These are phyloP conservation scores for Cercospora beticola DNA, from an alignment of 2,329 filamentous ascomycete species.

Conservation along the genomic window DNA sequence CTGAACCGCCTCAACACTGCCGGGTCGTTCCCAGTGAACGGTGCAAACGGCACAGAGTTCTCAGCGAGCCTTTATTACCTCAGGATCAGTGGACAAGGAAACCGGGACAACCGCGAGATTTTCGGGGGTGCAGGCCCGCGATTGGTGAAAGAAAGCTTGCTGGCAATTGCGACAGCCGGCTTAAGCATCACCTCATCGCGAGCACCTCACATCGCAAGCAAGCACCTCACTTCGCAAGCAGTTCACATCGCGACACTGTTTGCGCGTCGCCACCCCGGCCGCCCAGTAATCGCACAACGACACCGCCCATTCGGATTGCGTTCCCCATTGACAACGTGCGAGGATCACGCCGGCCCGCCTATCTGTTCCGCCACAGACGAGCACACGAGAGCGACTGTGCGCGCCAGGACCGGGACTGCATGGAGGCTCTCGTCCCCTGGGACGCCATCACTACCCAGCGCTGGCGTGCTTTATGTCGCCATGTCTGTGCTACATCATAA, in stretches of 20 bases:
- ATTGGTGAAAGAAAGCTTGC: not conserved
- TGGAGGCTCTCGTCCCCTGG: not conserved
- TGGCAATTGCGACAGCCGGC: not conserved
- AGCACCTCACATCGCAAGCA: not conserved
- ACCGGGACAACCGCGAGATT: not conserved
- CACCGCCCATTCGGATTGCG: not conserved
- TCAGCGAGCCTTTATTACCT: not conserved
- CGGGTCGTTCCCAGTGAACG: not conserved
- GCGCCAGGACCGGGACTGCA: not conserved
- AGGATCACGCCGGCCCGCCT: not conserved
- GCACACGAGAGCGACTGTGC: not conserved
- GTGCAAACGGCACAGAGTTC: not conserved
- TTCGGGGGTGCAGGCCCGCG: not conserved
- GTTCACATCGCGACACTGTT: not conserved
- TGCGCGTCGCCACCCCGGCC: not conserved
- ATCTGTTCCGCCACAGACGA: not conserved
- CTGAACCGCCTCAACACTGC: not conserved
- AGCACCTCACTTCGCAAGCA: not conserved
- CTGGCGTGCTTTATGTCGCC: conserved; percentile 3
- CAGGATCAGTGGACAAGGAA: not conserved
- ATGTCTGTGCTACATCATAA: not conserved
- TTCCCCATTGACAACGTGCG: not conserved
- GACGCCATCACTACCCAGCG: not conserved
- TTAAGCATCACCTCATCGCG: not conserved
- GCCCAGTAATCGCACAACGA: not conserved